These are phyloP conservation scores for Monosporascus ibericus DNA, from an alignment of 2,329 filamentous ascomycete species.

Conservation along the genomic window DNA sequence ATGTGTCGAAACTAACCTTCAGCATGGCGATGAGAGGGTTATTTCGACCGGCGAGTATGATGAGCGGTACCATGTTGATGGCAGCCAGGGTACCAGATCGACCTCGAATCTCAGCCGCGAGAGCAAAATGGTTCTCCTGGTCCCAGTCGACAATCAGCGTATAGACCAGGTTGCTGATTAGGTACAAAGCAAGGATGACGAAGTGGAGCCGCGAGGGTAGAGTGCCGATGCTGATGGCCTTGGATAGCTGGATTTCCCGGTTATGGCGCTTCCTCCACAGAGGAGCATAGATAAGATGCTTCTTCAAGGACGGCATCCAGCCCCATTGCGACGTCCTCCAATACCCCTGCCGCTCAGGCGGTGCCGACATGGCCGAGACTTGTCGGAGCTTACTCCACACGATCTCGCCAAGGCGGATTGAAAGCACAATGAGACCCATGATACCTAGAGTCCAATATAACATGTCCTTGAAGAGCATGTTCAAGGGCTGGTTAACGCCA, in stretches of 20 bases:
- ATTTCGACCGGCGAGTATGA: slow-evolving; percentile 86
- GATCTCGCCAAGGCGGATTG: slow-evolving; percentile 48
- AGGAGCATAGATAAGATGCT: slow-evolving; percentile 57
- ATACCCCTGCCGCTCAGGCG: slow-evolving; percentile 48
- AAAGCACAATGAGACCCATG: slow-evolving; percentile 46
- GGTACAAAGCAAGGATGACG: slow-evolving; percentile 49
- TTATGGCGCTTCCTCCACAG: slow-evolving; percentile 61
- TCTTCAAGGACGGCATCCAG: slow-evolving; percentile 59
- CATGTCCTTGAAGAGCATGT: slow-evolving; percentile 50
- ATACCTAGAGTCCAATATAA: slow-evolving; percentile 57
- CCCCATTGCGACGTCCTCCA: slow-evolving; percentile 53
- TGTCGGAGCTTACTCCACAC: slow-evolving; percentile 51
- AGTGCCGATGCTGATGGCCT: slow-evolving; percentile 51
- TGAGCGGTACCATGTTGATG: slow-evolving; percentile 86
- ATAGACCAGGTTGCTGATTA: slow-evolving; percentile 56
- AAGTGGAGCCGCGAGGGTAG: slow-evolving; percentile 59
- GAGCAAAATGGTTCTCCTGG: slow-evolving; percentile 51
- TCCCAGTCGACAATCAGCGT: slow-evolving; percentile 56
- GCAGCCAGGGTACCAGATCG: slow-evolving; percentile 77
- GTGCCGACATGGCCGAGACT: slow-evolving; percentile 50
- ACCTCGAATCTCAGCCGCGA: slow-evolving; percentile 78
- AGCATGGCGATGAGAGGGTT: slow-evolving; percentile 82
- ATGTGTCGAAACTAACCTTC: slow-evolving; percentile 90
- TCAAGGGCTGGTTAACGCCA: slow-evolving; percentile 54
- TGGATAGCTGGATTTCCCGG: slow-evolving; percentile 57